Evolutionary conservation across 768 basidiomycete species (phyloP).

Genomic region (Trametes villosa): DNA sequence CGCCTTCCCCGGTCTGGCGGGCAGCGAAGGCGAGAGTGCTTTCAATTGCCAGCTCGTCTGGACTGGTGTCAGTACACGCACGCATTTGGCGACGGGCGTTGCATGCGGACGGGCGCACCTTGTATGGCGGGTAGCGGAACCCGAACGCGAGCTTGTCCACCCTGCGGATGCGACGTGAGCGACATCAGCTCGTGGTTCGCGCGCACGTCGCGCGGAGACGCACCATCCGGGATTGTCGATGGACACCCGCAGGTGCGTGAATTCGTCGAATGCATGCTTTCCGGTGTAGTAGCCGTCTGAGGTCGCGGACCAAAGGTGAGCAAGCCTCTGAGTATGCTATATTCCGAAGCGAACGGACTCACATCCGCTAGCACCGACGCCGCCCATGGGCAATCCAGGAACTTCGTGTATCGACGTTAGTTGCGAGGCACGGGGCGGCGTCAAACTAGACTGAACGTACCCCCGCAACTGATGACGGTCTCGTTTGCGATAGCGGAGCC

Average conservation of each 20-base stretch:
- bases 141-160: constrained; percentile 16
- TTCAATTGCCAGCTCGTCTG: neutral
- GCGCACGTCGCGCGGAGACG: too few relatives aligned
- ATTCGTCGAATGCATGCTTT: constrained; percentile 72
- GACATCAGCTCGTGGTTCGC: too few relatives aligned
- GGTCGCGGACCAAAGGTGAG: too few relatives aligned
- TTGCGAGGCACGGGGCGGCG: too few relatives aligned
- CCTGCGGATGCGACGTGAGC: too few relatives aligned
- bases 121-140: constrained; percentile 22
- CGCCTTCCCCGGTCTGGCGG: neutral
- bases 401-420: constrained; percentile 42
- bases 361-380: constrained; percentile 62
- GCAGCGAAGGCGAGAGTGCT: neutral
- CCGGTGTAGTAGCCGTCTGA: constrained; percentile 65
- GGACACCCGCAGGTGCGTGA: constrained; percentile 73
- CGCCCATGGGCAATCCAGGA: constrained; percentile 74
- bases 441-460: constrained; percentile 45
- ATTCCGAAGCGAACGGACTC: constrained; percentile 31
- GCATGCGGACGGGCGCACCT: neutral
- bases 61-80: too few relatives aligned
- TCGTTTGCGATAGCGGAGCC: constrained; percentile 78
- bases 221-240: constrained; percentile 44
- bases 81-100: too few relatives aligned
- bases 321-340: too few relatives aligned
- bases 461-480: constrained; percentile 58